phyloP scores from a whole-genome alignment of 306 rosid genomes.

The Gastrolobium villosum region DNA sequence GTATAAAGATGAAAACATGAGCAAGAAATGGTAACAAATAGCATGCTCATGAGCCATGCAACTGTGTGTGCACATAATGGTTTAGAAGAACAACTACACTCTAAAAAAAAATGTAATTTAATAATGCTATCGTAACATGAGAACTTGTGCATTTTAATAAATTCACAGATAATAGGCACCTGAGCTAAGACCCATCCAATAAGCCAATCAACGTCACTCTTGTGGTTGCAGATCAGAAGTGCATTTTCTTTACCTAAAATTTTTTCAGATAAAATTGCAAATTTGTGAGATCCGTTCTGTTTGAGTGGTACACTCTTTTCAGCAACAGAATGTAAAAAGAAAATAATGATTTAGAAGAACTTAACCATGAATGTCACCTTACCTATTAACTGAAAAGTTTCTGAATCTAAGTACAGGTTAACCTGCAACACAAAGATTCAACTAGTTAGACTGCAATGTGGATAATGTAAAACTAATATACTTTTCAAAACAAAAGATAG shows the following conservation, averaged over 20 bases:
- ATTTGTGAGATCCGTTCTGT: constrained; percentile 8
- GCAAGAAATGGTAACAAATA: not conserved
- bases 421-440: constrained; percentile 61
- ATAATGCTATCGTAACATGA: constrained; percentile 10
- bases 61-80: not conserved
- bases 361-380: constrained; percentile 47
- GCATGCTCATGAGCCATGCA: not conserved
- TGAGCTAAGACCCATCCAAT: constrained; percentile 93
- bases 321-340: not conserved
- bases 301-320: not conserved
- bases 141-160: constrained; percentile 20
- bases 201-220: constrained; percentile 98
- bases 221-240: constrained; percentile 84
- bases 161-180: constrained; percentile 58
- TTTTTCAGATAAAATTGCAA: constrained; percentile 36
- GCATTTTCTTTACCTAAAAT: constrained; percentile 86
- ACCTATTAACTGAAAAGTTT: constrained; percentile 75
- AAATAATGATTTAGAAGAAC: not conserved
- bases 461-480: constrained; percentile 33
- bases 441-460: constrained; percentile 44
- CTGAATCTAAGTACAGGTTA: constrained; percentile 74
- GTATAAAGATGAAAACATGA: constrained; percentile 12
- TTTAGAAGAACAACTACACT: not conserved
- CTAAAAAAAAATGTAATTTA: not conserved
- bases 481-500: constrained; percentile 1